Conservation (phyloP, 805 yeast species). For the Diddensiella transvaalensis region DNA sequence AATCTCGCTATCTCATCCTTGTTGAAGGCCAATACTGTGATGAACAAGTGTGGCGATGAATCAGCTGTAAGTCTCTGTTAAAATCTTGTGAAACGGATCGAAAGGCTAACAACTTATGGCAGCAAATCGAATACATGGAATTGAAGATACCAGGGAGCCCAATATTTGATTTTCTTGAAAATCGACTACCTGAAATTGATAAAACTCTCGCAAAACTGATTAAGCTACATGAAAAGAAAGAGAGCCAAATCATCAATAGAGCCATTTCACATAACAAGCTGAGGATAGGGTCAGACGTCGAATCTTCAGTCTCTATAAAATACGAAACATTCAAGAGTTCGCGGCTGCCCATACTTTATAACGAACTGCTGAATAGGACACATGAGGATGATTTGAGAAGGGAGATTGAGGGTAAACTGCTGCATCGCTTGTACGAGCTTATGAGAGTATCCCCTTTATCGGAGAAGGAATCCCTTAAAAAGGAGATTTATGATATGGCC, state of each 20-base stretch:
- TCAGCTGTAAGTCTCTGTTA: conserved; percentile 17
- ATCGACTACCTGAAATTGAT: conserved; percentile 28
- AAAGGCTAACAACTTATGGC: neutral
- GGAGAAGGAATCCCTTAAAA: conserved; percentile 38
- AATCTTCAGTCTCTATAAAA: conserved; percentile 34
- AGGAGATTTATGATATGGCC: conserved; percentile 51
- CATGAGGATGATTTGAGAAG: conserved; percentile 62
- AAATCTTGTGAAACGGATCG: neutral
- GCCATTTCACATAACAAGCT: conserved; percentile 24
- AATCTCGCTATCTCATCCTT: conserved; percentile 24
- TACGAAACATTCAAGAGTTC: conserved; percentile 50
- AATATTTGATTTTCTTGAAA: conserved; percentile 28
- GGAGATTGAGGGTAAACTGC: conserved; percentile 53
- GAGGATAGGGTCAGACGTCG: conserved; percentile 21
- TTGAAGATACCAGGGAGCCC: conserved; percentile 32
- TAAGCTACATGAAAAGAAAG: conserved; percentile 24
- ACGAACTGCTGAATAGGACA: conserved; percentile 52
- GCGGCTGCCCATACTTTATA: conserved; percentile 51
- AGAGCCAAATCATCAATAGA: conserved; percentile 22
- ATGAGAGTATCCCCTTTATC: conserved; percentile 49
- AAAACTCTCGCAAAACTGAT: conserved; percentile 26
- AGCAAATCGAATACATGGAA: conserved; percentile 19
- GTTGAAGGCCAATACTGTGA: conserved; percentile 19
- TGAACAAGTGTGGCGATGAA: conserved; percentile 17
- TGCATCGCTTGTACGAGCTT: conserved; percentile 54